phyloP scores from a whole-genome alignment of 108 stramenopile genomes.

The Cyclostephanos tholiformis region DNA sequence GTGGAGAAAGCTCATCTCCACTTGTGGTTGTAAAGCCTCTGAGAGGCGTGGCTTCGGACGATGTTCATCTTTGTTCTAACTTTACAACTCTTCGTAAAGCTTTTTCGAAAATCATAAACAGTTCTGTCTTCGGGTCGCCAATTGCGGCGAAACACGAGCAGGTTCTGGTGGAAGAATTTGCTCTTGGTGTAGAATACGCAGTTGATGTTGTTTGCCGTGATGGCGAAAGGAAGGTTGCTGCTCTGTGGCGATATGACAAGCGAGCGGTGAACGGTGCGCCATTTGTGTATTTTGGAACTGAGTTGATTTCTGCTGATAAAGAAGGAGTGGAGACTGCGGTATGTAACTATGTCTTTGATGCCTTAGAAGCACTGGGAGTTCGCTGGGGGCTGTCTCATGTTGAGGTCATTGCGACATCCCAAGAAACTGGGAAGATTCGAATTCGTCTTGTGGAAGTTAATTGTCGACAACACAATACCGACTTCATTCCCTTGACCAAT shows the following conservation, averaged over 20 bases:
- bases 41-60: conserved; percentile 91
- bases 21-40: conserved; percentile 85
- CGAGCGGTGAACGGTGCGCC: conserved; percentile 83
- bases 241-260: conserved; percentile 97
- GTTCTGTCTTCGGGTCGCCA: conserved; percentile 83
- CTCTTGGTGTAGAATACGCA: conserved; percentile 88
- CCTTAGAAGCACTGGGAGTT: conserved; percentile 68
- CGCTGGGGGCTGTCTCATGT: conserved; percentile 78
- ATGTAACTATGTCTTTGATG: conserved; percentile 56
- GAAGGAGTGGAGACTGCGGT: conserved; percentile 42
- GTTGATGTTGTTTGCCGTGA: conserved; percentile 87
- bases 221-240: conserved; percentile 92
- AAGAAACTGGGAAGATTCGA: conserved; percentile 27
- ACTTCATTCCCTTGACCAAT: conserved; percentile 78
- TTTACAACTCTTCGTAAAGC: conserved; percentile 66
- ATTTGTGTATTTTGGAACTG: conserved; percentile 87
- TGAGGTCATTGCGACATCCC: conserved; percentile 66
- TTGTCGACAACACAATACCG: conserved; percentile 87
- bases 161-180: conserved; percentile 82
- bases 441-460: conserved; percentile 84
- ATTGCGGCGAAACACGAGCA: conserved; percentile 70
- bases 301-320: conserved; percentile 57
- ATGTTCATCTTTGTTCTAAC: conserved; percentile 83
- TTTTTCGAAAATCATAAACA: conserved; percentile 72
- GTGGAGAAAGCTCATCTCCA: conserved; percentile 6